Conservation (phyloP, 306 rosid species). For the Quercus dentata region DNA sequence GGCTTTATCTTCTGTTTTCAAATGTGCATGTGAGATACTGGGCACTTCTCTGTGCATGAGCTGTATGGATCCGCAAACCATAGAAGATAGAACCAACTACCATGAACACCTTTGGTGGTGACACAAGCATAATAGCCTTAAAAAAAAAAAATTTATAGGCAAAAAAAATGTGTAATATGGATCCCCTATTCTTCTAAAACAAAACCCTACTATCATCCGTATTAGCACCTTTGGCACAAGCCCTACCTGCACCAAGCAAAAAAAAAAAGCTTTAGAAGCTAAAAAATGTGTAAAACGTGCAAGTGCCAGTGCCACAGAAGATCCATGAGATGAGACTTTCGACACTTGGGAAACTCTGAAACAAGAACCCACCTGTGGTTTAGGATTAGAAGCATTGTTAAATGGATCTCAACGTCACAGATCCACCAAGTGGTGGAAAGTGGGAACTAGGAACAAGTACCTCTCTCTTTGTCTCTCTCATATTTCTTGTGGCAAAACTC, state of each 20-base stretch:
- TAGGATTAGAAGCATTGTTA: not conserved
- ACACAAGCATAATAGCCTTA: not conserved
- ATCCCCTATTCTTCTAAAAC: too few relatives aligned
- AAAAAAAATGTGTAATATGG: not conserved
- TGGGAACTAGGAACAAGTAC: conserved; percentile 3
- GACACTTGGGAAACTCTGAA: not conserved
- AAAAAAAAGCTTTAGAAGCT: too few relatives aligned
- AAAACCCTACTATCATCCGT: too few relatives aligned
- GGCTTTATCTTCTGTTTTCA: not conserved
- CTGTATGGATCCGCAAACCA: not conserved
- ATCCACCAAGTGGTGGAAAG: conserved; percentile 36
- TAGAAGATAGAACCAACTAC: too few relatives aligned
- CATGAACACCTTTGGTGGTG: too few relatives aligned
- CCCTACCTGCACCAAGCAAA: too few relatives aligned
- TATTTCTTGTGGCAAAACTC: conserved; percentile 6
- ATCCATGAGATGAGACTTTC: not conserved
- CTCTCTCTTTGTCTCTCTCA: not conserved
- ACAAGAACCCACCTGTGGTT: not conserved
- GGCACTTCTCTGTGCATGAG: not conserved
- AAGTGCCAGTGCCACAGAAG: too few relatives aligned
- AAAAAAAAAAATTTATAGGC: not conserved
- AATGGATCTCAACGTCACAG: conserved; percentile 30
- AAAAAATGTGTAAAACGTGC: not conserved
- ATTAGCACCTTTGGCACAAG: too few relatives aligned
- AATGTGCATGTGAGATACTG: not conserved